phyloP scores from a whole-genome alignment of 1,284 basidiomycete species.

The Heterobasidion irregulare region DNA sequence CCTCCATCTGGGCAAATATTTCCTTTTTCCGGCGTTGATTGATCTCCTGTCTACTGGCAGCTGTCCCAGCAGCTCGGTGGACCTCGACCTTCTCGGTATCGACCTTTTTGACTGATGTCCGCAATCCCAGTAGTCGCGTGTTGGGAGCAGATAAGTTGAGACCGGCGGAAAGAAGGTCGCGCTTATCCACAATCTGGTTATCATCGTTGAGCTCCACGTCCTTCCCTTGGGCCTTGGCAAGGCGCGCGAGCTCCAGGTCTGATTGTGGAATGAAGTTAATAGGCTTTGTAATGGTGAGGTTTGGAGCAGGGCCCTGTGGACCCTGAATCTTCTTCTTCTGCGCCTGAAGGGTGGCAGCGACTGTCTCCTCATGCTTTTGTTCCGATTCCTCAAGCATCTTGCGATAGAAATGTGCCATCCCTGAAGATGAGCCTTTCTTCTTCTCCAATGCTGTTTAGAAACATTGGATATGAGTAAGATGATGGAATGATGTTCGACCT shows the following conservation, averaged over 20 bases:
- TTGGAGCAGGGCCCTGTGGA: constrained; percentile 49
- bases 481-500: constrained; percentile 1
- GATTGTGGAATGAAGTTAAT: constrained; percentile 48
- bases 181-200: constrained; percentile 94
- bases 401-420: constrained; percentile 85
- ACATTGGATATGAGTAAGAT: not conserved
- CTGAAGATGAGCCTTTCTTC: constrained; percentile 52
- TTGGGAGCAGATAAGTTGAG: constrained; percentile 85
- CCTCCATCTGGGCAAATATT: constrained; percentile 65
- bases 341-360: constrained; percentile 53
- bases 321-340: constrained; percentile 45
- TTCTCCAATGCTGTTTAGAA: constrained; percentile 44
- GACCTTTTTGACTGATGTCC: constrained; percentile 21
- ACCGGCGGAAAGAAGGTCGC: constrained; percentile 85
- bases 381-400: constrained; percentile 77
- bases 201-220: constrained; percentile 97
- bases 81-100: constrained; percentile 24
- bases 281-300: constrained; percentile 68
- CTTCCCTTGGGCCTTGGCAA: constrained; percentile 68
- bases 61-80: constrained; percentile 73
- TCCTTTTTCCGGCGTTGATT: constrained; percentile 71
- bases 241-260: constrained; percentile 64
- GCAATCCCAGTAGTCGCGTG: constrained; percentile 51
- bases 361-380: constrained; percentile 75
- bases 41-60: constrained; percentile 74